Base-by-base conservation (phyloP, 495 filamentous ascomycete genomes). In the Pyrenula aspistea region DNA sequence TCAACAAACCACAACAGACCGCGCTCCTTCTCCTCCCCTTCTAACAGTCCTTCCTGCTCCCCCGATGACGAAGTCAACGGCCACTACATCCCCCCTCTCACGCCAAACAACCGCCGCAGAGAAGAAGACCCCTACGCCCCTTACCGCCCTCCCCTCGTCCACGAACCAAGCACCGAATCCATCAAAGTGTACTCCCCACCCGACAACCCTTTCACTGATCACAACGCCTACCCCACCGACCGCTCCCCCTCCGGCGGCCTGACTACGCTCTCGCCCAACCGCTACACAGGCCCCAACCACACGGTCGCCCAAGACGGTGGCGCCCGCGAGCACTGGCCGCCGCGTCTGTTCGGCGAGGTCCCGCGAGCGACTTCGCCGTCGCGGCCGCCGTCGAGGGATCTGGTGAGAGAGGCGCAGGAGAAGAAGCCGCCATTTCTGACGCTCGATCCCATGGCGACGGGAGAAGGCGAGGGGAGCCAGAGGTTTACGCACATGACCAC, bases 151-250 rank as follows among this genome's bases (percentile, higher is more conserved):
- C 22, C 3, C 23, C 31, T 25, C 58, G 50, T 73, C 49, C 71
- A 79, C 1, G 74, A 82, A 62, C 73, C 75, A 1, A 86, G 83
- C 61, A 78, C 70, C 25, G 81, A 85, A 65, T 84, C 79, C 67
- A 88, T 89, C 62, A 80, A 82, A 59, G 76, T 90, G 12, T 89
- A 85, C 67, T 81, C 83, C 2, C 85, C 87, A 55, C 80, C 80
- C 10, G 72, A 70, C 4, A 20, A 4, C 8, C 50, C 8, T 52
- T 52, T 24, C 50, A 11, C 42, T 19, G 11, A 48, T 48, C 42
- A 48, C 42, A 11, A 48, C 11, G n/a, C n/a, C n/a, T n/a, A n/a
- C n/a, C 42, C 42, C 11, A 11, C 11, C 11, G 11, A 48, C 42
- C 19, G 50, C n/a, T 52, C 22, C 50, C n/a, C n/a, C 8, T 21